Evolutionary conservation across 148 eudicot species (phyloP), one percentile per base, ranked within the genome.

Genomic region (Cornus controversa): DNA sequence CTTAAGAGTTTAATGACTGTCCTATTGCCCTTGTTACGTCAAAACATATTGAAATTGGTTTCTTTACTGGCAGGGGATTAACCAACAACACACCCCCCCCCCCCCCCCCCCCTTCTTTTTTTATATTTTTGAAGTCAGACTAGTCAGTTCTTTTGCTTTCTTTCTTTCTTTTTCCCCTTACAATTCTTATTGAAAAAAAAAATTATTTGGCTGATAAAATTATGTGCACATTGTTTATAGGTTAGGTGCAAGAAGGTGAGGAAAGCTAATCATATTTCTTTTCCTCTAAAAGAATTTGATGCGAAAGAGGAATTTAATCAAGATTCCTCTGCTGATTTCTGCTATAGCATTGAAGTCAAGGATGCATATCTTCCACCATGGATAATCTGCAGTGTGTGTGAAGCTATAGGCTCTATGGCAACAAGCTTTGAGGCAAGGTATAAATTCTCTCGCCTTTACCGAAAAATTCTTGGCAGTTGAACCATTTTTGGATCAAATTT

Each of bases 321-420:
- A 34, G 82, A 83, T 79, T 81, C 92, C 72, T 82, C 85, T 66
- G 70, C 84, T 42, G 89, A 87, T 75, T 80, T 89, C 73, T 82
- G 85, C 79, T 90, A 93, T 80, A 91, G 93, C 81, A 87, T 93
- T 69, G 98, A 96, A 84, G 79, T 93, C 70, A 91, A 82, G 77
- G 99, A 89, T 83, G 76, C 87, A 0, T 93, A 84, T 87, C 89
- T 93, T 85, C 94, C 99, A 5, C 99, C 99, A 68, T 91, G 99
- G 97, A 74, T 86, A 71, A 80, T 90, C 73, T 79, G 79, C 75
- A 80, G 88, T 73, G 65, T 93, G 57, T 96, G 94, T 60, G 79
- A 85, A 67, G 86, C 87, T 47, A 79, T 96, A 84, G 60, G 75
- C 74, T 86, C 91, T 8, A 84, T 85, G 58, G 97, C 87, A 37